These are phyloP conservation scores for Sclerotinia glacialis DNA, from an alignment of 2,329 filamentous ascomycete species.

Conservation along the genomic window DNA sequence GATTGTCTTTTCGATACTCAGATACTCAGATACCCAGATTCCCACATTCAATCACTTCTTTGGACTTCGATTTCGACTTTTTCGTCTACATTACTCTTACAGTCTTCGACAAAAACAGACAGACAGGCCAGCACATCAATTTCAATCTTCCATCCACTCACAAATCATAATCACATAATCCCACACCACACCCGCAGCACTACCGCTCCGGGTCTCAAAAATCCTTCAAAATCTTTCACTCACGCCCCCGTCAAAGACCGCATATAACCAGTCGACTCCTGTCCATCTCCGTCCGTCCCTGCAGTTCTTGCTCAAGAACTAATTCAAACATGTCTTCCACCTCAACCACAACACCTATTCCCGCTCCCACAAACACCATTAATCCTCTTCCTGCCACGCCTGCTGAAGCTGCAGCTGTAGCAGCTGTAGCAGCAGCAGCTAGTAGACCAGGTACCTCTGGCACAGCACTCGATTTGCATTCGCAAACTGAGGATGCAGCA, in stretches of 20 bases:
- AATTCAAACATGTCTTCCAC: conserved; percentile 17
- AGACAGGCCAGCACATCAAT: neutral
- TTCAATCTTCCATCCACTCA: neutral
- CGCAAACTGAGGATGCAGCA: conserved; percentile 3
- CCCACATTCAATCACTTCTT: neutral
- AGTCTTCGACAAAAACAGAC: neutral
- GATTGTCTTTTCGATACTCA: conserved; percentile 10
- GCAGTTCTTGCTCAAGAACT: conserved; percentile 1
- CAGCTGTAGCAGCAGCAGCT: neutral
- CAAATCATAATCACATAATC: conserved; percentile 18
- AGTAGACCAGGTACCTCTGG: neutral
- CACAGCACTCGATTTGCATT: conserved; percentile 9
- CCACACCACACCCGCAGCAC: neutral
- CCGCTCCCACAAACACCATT: conserved; percentile 16
- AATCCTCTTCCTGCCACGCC: conserved; percentile 19
- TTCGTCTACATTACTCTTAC: neutral
- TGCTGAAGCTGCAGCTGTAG: neutral
- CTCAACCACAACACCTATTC: neutral
- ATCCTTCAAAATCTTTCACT: conserved; percentile 21
- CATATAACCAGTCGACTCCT: conserved; percentile 16
- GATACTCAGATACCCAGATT: conserved; percentile 16
- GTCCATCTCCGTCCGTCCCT: neutral
- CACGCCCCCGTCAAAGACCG: conserved; percentile 15
- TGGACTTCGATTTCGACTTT: neutral
- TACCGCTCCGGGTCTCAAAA: neutral